Evolutionary conservation across 2,329 filamentous ascomycete species (phyloP).

Genomic region (Ceratocystis smalleyi): DNA sequence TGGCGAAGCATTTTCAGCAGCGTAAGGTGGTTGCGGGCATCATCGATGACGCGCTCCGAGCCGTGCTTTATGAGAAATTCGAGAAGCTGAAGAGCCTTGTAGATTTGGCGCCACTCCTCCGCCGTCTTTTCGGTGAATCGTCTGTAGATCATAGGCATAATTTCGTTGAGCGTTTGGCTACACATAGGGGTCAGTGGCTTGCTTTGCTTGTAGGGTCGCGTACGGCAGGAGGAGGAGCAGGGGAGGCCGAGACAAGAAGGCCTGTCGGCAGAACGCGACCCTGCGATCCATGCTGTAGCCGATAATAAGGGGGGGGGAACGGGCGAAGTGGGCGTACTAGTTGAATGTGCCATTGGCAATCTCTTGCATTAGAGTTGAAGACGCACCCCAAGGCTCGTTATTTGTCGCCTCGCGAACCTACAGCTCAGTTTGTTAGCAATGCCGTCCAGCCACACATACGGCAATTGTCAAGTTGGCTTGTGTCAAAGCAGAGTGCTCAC

Average conservation of each 20-base stretch:
- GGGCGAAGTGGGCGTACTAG: constrained; percentile 49
- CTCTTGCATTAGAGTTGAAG: constrained; percentile 81
- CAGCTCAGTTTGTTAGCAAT: constrained; percentile 7
- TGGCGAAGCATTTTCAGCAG: constrained; percentile 96
- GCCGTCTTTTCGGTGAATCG: constrained; percentile 96
- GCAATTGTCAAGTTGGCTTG: not conserved
- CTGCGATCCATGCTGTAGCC: not conserved
- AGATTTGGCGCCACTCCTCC: constrained; percentile 98
- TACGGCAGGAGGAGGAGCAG: not conserved
- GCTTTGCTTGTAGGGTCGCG: not conserved
- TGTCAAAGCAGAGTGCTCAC: constrained; percentile 24
- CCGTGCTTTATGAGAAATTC: constrained; percentile 97
- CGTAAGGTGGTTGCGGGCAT: constrained; percentile 86
- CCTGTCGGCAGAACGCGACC: not conserved
- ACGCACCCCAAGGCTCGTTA: constrained; percentile 92
- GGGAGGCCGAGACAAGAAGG: not conserved
- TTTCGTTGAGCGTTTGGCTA: constrained; percentile 93
- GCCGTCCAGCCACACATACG: not conserved
- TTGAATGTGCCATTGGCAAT: constrained; percentile 96
- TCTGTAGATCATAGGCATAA: constrained; percentile 99
- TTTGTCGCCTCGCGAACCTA: constrained; percentile 96
- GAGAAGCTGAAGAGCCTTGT: constrained; percentile 91
- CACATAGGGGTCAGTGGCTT: not conserved
- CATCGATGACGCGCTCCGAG: constrained; percentile 91
- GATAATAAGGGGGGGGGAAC: not conserved